These are phyloP conservation scores for Apiotrichum laibachii DNA, from an alignment of 1,284 basidiomycete genomes.

Conservation along the genomic window DNA sequence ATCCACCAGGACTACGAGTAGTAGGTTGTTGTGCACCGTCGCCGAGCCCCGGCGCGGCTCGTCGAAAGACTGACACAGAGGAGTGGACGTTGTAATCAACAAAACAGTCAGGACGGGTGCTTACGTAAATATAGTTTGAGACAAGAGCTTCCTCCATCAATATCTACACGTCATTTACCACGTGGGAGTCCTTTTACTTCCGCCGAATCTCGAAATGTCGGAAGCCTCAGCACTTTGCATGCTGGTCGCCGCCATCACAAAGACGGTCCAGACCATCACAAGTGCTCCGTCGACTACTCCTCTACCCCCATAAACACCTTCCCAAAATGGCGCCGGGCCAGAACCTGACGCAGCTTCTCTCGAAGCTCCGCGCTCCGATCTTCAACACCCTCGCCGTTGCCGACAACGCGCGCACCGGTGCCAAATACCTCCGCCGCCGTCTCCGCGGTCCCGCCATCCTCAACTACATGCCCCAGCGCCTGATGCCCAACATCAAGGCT, in stretches of 20 bases:
- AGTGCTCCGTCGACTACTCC: background rate
- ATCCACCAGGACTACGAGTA: too few species aligned
- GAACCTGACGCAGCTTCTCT: slow-evolving; percentile 33
- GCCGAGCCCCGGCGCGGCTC: too few species aligned
- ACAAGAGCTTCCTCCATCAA: too few species aligned
- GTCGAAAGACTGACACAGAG: too few species aligned
- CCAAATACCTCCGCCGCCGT: slow-evolving; percentile 73
- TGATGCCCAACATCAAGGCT: slow-evolving; percentile 13
- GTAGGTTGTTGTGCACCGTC: too few species aligned
- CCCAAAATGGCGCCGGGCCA: slow-evolving; percentile 14
- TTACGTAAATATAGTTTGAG: too few species aligned
- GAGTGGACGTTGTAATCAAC: too few species aligned
- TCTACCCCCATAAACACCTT: background rate
- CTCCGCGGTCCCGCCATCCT: slow-evolving; percentile 74
- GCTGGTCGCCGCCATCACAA: background rate
- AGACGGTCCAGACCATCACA: background rate
- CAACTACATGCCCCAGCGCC: slow-evolving; percentile 59
- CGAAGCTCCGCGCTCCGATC: slow-evolving; percentile 53
- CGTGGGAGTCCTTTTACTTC: background rate
- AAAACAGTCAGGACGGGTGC: too few species aligned
- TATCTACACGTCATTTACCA: background rate
- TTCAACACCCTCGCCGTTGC: slow-evolving; percentile 86
- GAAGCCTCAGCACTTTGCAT: background rate
- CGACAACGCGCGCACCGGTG: slow-evolving; percentile 68
- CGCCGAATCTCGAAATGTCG: slow-evolving; percentile 3